phyloP scores from a whole-genome alignment of 306 rosid genomes.

The Benincasa hispida region DNA sequence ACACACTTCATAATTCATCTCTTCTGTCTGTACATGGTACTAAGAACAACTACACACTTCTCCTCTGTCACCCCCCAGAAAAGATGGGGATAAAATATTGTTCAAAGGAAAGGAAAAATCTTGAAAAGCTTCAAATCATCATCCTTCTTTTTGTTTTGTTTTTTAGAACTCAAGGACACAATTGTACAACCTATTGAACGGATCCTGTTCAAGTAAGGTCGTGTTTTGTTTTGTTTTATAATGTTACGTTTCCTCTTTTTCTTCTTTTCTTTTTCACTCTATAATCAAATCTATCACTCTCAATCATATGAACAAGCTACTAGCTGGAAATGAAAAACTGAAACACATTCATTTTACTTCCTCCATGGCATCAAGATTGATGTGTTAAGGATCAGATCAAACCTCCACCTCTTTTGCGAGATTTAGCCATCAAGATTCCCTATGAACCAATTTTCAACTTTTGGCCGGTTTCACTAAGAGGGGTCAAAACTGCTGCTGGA shows the following conservation, averaged over 20 bases:
- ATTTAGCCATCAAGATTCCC: background rate
- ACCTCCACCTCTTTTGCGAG: background rate
- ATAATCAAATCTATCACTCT: background rate
- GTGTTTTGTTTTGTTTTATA: background rate
- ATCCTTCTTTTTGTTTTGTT: background rate
- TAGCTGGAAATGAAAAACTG: background rate
- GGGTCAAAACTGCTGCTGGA: background rate
- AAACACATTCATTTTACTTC: background rate
- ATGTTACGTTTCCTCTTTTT: background rate
- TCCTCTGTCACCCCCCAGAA: background rate
- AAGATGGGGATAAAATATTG: background rate
- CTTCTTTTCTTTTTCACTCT: background rate
- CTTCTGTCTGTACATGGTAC: constrained; percentile 2
- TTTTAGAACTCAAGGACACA: no score
- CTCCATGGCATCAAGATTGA: background rate
- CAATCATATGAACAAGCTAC: background rate
- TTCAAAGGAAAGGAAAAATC: background rate
- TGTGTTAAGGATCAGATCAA: background rate
- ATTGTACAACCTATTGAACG: no score
- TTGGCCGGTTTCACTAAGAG: background rate
- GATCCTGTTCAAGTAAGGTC: no score
- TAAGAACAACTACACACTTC: background rate
- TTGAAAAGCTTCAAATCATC: background rate
- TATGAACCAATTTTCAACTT: background rate
- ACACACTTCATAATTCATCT: background rate